Conservation (phyloP, 1,284 basidiomycete genomes). For the Microbotryomycetes sp. region DNA sequence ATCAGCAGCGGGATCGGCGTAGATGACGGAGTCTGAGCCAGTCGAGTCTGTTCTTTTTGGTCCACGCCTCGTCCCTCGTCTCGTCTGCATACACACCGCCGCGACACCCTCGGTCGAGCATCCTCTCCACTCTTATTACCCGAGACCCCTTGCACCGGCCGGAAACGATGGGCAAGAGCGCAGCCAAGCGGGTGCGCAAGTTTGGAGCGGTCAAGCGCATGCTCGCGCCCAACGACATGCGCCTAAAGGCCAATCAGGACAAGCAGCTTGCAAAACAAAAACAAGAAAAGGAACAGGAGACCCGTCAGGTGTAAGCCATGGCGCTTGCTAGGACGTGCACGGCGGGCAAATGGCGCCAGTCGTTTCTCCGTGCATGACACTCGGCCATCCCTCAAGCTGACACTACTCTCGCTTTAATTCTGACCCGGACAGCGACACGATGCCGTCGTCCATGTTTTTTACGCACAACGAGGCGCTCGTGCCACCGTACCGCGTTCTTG, state of each 20-base stretch:
- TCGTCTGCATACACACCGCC: too few relatives aligned
- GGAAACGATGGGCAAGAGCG: conserved; percentile 18
- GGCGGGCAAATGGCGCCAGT: too few relatives aligned
- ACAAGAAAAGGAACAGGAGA: conserved; percentile 44
- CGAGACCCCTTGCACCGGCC: too few relatives aligned
- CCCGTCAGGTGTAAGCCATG: conserved; percentile 44
- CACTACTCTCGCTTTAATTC: neutral
- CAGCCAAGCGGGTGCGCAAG: conserved; percentile 23
- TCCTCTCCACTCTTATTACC: too few relatives aligned
- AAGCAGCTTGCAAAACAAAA: conserved; percentile 46
- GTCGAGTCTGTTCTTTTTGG: too few relatives aligned
- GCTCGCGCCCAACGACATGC: conserved; percentile 87
- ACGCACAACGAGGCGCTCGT: conserved; percentile 93
- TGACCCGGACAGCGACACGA: conserved; percentile 53
- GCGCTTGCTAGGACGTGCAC: too few relatives aligned
- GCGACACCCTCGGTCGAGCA: too few relatives aligned
- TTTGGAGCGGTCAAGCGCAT: conserved; percentile 69
- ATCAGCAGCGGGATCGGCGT: too few relatives aligned
- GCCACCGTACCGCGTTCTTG: conserved; percentile 92
- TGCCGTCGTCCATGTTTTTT: conserved; percentile 86
- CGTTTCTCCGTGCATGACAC: neutral
- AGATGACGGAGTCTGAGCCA: too few relatives aligned
- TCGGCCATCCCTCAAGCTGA: neutral
- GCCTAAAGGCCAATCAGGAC: conserved; percentile 54
- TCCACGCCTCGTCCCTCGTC: too few relatives aligned